A percentile compares a stretch with the other conserved stretches of the same genome.
These are phyloP conservation scores for Alternaria novae-zelandiae DNA, from an alignment of 2,329 filamentous ascomycete species.

Conservation along the genomic window DNA sequence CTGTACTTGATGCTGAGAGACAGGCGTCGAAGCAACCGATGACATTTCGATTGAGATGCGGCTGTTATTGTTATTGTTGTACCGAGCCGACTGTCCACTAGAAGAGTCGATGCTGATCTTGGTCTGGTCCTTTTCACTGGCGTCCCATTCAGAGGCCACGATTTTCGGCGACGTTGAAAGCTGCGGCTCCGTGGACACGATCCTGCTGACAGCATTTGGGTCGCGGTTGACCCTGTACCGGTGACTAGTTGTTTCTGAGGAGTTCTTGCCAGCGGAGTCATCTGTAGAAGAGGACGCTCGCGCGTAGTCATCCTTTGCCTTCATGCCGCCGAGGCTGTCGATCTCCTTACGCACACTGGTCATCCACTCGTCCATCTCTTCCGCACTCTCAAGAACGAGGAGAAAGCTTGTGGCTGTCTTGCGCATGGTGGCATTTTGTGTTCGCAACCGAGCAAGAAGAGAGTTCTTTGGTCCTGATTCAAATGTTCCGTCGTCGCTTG, in stretches of 20 bases:
- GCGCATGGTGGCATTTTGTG: slow-evolving; percentile 62
- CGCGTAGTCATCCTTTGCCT: slow-evolving; percentile 44
- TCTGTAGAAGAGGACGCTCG: slow-evolving; percentile 39
- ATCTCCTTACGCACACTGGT: slow-evolving; percentile 72
- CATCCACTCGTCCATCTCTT: slow-evolving; percentile 81
- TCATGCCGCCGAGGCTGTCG: slow-evolving; percentile 71
- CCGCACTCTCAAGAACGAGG: slow-evolving; percentile 73
- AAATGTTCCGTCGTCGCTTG: slow-evolving; percentile 63
- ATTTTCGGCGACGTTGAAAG: slow-evolving; percentile 38
- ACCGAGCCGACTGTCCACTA: slow-evolving; percentile 36
- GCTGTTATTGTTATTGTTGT: slow-evolving; percentile 32
- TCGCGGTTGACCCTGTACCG: slow-evolving; percentile 48
- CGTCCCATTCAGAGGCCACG: slow-evolving; percentile 42
- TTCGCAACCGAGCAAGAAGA: slow-evolving; percentile 69
- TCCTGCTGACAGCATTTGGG: slow-evolving; percentile 37
- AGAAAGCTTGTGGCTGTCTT: slow-evolving; percentile 69
- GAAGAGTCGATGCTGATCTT: slow-evolving; percentile 39
- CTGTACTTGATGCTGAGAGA: slow-evolving; percentile 45
- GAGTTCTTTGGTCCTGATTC: slow-evolving; percentile 59
- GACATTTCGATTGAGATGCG: slow-evolving; percentile 45
- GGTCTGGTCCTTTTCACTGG: slow-evolving; percentile 31
- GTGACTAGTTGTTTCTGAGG: slow-evolving; percentile 42
- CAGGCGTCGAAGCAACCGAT: slow-evolving; percentile 42
- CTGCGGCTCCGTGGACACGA: slow-evolving; percentile 44
- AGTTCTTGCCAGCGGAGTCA: slow-evolving; percentile 29